Conservation (phyloP, 768 basidiomycete genomes). For the Sporobolomyces phaffii region DNA sequence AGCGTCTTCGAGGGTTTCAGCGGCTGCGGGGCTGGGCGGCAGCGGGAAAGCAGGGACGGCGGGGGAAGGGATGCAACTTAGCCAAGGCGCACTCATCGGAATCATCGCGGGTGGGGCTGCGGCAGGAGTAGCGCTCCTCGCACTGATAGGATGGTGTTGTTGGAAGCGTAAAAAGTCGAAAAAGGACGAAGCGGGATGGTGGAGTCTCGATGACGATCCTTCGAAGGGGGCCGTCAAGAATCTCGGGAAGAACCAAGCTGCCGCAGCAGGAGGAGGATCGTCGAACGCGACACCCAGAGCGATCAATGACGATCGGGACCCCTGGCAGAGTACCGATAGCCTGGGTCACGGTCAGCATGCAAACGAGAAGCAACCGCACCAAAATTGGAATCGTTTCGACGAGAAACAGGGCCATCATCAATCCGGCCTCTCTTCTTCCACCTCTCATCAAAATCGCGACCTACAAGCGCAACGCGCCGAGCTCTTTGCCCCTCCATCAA, state of each 20-base stretch:
- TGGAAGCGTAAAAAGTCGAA: conserved; percentile 28
- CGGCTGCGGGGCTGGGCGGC: neutral
- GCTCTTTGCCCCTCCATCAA: conserved; percentile 2
- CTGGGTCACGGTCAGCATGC: neutral
- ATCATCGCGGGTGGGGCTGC: conserved; percentile 20
- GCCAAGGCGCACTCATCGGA: conserved; percentile 11
- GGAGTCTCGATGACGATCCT: conserved; percentile 5
- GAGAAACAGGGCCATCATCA: neutral
- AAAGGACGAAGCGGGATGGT: conserved; percentile 19
- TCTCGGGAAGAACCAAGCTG: neutral
- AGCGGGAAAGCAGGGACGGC: neutral
- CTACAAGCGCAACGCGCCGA: conserved; percentile 3
- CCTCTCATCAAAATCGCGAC: neutral
- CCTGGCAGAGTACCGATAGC: conserved; percentile 15
- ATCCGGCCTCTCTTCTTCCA: too few relatives aligned
- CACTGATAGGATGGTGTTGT: conserved; percentile 23
- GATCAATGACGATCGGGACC: neutral
- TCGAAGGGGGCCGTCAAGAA: neutral
- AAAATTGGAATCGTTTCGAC: conserved; percentile 2
- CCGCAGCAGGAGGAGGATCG: neutral
- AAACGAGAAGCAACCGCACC: neutral
- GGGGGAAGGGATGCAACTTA: neutral
- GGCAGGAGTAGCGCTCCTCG: neutral
- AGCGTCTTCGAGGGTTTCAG: neutral
- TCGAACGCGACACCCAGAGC: neutral